These are phyloP conservation scores for Sclerotinia spermophila DNA, from an alignment of 2,329 filamentous ascomycete species.

Conservation along the genomic window DNA sequence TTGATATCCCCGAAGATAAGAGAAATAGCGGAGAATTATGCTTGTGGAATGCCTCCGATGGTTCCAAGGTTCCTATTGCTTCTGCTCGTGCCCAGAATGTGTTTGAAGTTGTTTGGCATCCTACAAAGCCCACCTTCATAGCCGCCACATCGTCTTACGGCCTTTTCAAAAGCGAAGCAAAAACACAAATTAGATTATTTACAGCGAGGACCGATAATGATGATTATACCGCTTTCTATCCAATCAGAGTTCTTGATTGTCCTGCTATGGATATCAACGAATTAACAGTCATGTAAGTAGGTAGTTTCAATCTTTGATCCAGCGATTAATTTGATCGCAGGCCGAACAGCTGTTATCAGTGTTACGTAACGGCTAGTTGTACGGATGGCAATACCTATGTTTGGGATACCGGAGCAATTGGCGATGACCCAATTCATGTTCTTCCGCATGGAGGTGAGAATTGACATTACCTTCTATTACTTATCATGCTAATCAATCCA, in stretches of 20 bases:
- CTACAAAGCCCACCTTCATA: conserved; percentile 49
- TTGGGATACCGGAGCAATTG: conserved; percentile 54
- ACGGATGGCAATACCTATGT: conserved; percentile 61
- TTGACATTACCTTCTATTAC: neutral
- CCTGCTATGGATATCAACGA: conserved; percentile 60
- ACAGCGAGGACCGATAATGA: conserved; percentile 33
- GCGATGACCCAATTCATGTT: conserved; percentile 54
- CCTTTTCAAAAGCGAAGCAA: conserved; percentile 42
- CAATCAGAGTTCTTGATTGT: conserved; percentile 56
- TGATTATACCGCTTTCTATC: conserved; percentile 41
- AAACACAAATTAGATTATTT: conserved; percentile 58
- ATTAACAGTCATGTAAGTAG: conserved; percentile 48
- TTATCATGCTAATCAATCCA: conserved; percentile 21
- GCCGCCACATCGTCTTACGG: conserved; percentile 55
- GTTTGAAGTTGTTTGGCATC: conserved; percentile 64
- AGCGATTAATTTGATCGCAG: conserved; percentile 36
- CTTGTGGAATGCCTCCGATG: conserved; percentile 51
- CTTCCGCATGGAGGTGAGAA: conserved; percentile 49
- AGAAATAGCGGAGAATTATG: conserved; percentile 57
- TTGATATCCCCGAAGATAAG: conserved; percentile 55
- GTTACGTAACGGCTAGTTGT: conserved; percentile 58
- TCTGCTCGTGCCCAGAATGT: conserved; percentile 56
- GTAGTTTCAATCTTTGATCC: neutral
- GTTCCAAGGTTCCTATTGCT: conserved; percentile 44
- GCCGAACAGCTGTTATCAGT: conserved; percentile 49